Evolutionary conservation across 441 rosid genomes (phyloP).

Genomic region (Mallotus japonicus): DNA sequence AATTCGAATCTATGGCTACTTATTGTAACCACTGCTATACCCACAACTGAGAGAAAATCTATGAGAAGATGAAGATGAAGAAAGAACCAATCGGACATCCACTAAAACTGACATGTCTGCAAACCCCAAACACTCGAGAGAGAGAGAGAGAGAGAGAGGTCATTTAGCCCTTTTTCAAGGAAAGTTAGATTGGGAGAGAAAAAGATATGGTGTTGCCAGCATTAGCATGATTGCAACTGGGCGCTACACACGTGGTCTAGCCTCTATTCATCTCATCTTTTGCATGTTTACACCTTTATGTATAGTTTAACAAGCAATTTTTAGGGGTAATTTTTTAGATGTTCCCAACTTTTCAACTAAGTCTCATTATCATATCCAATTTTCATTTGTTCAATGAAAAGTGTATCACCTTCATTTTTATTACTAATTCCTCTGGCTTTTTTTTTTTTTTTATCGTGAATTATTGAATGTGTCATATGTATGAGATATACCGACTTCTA

Average conservation of each 20-base stretch:
- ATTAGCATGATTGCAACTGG: constrained; percentile 24
- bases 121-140: neutral
- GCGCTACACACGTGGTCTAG: constrained; percentile 33
- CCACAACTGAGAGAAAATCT: constrained; percentile 8
- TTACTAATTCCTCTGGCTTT: no score
- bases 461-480: no score
- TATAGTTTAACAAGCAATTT: neutral
- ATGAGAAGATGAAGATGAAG: constrained; percentile 8
- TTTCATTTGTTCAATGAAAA: no score
- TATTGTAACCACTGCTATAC: constrained; percentile 32
- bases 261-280: constrained; percentile 10
- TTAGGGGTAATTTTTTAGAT: no score
- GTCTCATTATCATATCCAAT: no score
- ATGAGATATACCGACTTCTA: no score
- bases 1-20: constrained; percentile 42
- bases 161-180: constrained; percentile 11
- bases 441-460: no score
- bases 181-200: constrained; percentile 22
- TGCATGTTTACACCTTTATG: neutral
- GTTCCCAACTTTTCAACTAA: no score
- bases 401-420: no score
- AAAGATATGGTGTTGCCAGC: constrained; percentile 19
- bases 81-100: constrained; percentile 34
- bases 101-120: constrained; percentile 38
- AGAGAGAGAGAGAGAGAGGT: constrained; percentile 10